Base-by-base conservation (phyloP, 208 protist genomes). In the Strigomonas culicis region DNA sequence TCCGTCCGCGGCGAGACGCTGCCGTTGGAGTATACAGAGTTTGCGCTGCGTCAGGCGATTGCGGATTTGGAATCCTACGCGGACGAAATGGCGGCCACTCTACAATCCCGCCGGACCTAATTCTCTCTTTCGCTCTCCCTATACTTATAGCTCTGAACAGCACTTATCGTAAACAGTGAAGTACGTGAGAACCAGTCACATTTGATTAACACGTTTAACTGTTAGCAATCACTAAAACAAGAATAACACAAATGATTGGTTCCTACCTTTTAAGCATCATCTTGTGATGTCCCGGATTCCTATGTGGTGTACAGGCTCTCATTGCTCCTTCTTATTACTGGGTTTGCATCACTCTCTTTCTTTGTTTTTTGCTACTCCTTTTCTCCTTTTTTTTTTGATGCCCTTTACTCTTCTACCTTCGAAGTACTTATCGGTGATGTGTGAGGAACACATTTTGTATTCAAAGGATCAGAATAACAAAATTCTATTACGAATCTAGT, bases 21-120 rank as follows among this genome's bases (percentile, higher is more conserved):
- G 10, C 27, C 59, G 0, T 25, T 79, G 1, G 79, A 77, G 58
- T 94, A 92, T 55, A 71, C 72, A 0, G 78, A 93, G 58, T 94
- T 97, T 63, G 83, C 91, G 6, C 60, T 97, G 13, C 86, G 82
- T 21, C 79, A 92, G 46, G 86, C 84, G 28, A 72, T 93, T 74
- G 84, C 93, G 63, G 86, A 95, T n/a, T 64, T 90, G 41, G 80
- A 92, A 52, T 63, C 64, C 10, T 59, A 80, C 0, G 79, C 74
- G 1, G 73, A 84, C 32, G 67, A 59, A 11, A 78, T 93, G 64
- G 60, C 59, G 1, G 51, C 58, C 19, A 24, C 55, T 4, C 63
- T 39, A 0, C 55, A 51, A 1, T 49, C 36, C 25, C 0, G 17
- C 1, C 0, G 27, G n/a, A 49, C 11, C 10, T 32, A 50, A 8